phyloP scores from a whole-genome alignment of 2,329 filamentous ascomycete genomes.

The Aspergillus viridinutans region DNA sequence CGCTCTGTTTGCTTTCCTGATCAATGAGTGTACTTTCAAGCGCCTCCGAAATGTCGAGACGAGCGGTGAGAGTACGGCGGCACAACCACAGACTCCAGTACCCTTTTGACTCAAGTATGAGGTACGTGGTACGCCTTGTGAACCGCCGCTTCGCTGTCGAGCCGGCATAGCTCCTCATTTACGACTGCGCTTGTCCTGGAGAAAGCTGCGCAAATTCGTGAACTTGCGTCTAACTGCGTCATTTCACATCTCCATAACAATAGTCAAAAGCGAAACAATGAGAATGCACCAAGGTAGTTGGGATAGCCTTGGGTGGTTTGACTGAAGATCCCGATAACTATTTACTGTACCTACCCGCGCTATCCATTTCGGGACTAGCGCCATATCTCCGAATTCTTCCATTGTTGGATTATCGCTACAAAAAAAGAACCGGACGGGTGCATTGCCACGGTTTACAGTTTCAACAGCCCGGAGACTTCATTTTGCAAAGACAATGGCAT shows the following conservation, averaged over 20 bases:
- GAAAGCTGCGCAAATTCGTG: neutral
- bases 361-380: conserved; percentile 21
- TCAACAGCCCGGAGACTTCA: conserved; percentile 14
- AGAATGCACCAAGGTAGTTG: neutral
- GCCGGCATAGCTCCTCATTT: neutral
- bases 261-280: neutral
- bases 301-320: neutral
- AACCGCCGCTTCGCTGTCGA: neutral
- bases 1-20: neutral
- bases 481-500: conserved; percentile 42
- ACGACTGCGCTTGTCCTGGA: neutral
- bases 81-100: neutral
- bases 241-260: neutral
- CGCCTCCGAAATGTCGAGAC: neutral
- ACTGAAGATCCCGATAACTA: neutral
- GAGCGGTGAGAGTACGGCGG: neutral
- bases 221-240: neutral
- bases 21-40: neutral
- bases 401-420: conserved; percentile 8
- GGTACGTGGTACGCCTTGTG: conserved; percentile 2
- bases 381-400: conserved; percentile 23
- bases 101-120: conserved; percentile 3
- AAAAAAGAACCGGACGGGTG: conserved; percentile 10
- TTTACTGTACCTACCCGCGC: neutral
- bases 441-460: conserved; percentile 7